phyloP scores from a whole-genome alignment of 768 basidiomycete genomes.

The Chlorophyllum brunneum region DNA sequence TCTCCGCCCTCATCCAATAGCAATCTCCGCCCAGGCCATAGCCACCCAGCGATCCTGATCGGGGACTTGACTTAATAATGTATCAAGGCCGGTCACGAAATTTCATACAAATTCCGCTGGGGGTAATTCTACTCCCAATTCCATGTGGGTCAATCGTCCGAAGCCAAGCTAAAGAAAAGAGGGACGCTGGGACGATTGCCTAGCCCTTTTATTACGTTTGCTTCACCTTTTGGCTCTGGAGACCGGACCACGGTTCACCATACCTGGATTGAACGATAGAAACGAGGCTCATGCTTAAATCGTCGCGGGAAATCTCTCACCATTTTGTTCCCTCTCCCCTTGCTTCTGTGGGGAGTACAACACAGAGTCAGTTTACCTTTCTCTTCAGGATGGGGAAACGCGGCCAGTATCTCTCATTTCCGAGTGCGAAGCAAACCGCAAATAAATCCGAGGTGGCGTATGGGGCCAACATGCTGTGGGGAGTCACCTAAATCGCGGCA shows the following conservation, averaged over 20 bases:
- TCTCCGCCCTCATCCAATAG: too few relatives aligned
- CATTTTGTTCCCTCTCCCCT: not conserved
- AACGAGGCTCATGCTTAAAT: not conserved
- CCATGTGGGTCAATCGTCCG: not conserved
- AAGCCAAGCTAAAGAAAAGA: not conserved
- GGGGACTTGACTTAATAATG: not conserved
- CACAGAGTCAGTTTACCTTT: not conserved
- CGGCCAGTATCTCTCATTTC: not conserved
- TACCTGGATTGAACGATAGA: not conserved
- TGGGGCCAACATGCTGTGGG: not conserved
- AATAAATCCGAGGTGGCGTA: slow-evolving; percentile 2
- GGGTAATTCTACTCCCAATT: not conserved
- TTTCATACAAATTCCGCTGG: not conserved
- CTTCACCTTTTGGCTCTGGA: not conserved
- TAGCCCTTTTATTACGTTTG: not conserved
- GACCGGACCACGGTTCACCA: not conserved
- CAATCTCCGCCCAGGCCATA: too few relatives aligned
- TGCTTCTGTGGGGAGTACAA: not conserved
- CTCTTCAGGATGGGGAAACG: not conserved
- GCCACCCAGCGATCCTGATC: not conserved
- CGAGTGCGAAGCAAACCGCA: not conserved
- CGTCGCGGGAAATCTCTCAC: not conserved
- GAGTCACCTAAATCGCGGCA: slow-evolving; percentile 8
- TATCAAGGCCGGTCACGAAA: not conserved
- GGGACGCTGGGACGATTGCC: not conserved